phyloP scores from a whole-genome alignment of 129 eudicot species.

The Flaveria bidentis region DNA sequence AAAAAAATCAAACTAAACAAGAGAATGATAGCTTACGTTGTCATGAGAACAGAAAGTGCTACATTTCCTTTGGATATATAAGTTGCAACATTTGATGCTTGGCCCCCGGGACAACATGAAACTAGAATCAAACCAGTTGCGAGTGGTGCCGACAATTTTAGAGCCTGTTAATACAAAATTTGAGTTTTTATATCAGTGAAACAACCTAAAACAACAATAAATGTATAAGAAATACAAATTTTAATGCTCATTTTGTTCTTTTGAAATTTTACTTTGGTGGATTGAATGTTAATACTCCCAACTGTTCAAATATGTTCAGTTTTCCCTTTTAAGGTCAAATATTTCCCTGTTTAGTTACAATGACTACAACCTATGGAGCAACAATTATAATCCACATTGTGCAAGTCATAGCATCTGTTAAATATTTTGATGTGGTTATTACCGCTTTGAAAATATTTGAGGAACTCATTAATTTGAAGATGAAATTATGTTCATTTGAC shows the following conservation, averaged over 20 bases:
- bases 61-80: constrained; percentile 97
- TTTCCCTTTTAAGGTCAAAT: background rate
- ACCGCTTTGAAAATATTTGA: background rate
- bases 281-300: background rate
- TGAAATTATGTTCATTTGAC: background rate
- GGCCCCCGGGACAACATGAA: constrained; percentile 99
- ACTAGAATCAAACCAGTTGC: constrained; percentile 99
- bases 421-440: background rate
- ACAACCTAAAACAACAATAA: background rate
- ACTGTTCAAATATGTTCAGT: background rate
- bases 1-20: background rate
- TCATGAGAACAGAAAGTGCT: constrained; percentile 99
- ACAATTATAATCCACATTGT: constrained; percentile 2
- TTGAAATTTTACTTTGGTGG: background rate
- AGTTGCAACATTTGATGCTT: constrained; percentile 98
- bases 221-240: background rate
- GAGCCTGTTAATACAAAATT: constrained; percentile 48
- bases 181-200: constrained; percentile 1
- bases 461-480: background rate
- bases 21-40: constrained; percentile 67
- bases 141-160: constrained; percentile 88
- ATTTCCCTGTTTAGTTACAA: background rate
- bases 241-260: too few relatives aligned
- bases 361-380: background rate
- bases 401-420: background rate